A percentile compares a stretch with the other conserved stretches of the same genome.
Evolutionary conservation across 345 rosid species (phyloP).

Genomic region (Zanthoxylum bungeanum): DNA sequence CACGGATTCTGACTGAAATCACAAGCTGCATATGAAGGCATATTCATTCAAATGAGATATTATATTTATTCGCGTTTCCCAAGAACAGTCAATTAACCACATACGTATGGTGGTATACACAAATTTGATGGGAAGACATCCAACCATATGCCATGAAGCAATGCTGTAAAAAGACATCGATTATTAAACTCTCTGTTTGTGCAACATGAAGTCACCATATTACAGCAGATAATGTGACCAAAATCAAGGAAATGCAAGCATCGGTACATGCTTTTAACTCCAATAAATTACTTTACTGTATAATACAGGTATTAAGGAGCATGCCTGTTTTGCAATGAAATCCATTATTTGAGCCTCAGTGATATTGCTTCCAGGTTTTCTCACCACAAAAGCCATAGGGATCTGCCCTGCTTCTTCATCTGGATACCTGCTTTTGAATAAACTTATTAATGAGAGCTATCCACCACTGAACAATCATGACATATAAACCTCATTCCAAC

Average conservation of each 20-base stretch:
- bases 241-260: not conserved
- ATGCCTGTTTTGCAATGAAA: slow-evolving; percentile 71
- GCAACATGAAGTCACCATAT: not conserved
- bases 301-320: not conserved
- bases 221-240: too few species aligned
- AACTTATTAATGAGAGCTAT: not conserved
- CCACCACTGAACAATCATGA: not conserved
- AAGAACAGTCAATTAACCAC: not conserved
- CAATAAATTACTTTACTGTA: not conserved
- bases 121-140: not conserved
- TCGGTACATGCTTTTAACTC: not conserved
- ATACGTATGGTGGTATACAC: not conserved
- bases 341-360: slow-evolving; percentile 65
- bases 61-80: not conserved
- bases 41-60: not conserved
- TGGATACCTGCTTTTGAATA: slow-evolving; percentile 55
- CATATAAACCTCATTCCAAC: not conserved
- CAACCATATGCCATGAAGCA: not conserved
- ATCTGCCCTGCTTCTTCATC: slow-evolving; percentile 95
- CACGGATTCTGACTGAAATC: not conserved
- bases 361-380: slow-evolving; percentile 62
- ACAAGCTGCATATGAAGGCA: not conserved
- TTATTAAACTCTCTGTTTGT: not conserved
- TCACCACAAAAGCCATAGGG: slow-evolving; percentile 96
- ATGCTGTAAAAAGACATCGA: not conserved